phyloP scores from a whole-genome alignment of 2,329 filamentous ascomycete genomes.

The Neofusicoccum laricinum region DNA sequence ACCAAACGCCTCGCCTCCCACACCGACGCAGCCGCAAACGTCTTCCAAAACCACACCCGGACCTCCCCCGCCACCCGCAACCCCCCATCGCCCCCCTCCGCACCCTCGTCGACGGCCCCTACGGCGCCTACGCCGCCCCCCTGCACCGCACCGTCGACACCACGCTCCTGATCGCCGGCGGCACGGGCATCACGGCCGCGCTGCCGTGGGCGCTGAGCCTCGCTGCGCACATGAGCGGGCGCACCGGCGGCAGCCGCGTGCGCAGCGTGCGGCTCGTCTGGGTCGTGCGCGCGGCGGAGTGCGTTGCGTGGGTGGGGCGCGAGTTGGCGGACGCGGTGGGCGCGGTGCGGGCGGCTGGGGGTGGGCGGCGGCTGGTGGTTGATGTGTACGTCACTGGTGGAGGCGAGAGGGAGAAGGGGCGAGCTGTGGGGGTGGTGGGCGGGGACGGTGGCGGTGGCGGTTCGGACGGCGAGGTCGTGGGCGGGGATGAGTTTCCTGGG shows the following conservation, averaged over 20 bases:
- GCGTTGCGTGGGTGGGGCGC: slow-evolving; percentile 17
- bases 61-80: background rate
- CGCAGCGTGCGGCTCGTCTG: slow-evolving; percentile 19
- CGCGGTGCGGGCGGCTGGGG: background rate
- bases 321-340: slow-evolving; percentile 15
- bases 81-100: slow-evolving; percentile 1
- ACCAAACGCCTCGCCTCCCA: slow-evolving; percentile 20
- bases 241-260: background rate
- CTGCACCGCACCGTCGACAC: slow-evolving; percentile 20
- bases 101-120: slow-evolving; percentile 29
- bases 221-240: slow-evolving; percentile 3
- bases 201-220: slow-evolving; percentile 21
- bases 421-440: background rate
- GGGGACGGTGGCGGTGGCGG: background rate
- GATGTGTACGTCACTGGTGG: slow-evolving; percentile 19
- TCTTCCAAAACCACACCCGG: background rate
- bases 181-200: slow-evolving; percentile 19
- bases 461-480: background rate
- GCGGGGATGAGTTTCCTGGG: background rate
- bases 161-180: slow-evolving; percentile 20
- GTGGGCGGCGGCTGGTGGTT: slow-evolving; percentile 13
- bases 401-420: background rate
- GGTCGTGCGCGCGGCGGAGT: slow-evolving; percentile 17
- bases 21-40: background rate
- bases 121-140: slow-evolving; percentile 23